These are phyloP conservation scores for Venturia nashicola DNA, from an alignment of 2,329 filamentous ascomycete species.

Conservation along the genomic window DNA sequence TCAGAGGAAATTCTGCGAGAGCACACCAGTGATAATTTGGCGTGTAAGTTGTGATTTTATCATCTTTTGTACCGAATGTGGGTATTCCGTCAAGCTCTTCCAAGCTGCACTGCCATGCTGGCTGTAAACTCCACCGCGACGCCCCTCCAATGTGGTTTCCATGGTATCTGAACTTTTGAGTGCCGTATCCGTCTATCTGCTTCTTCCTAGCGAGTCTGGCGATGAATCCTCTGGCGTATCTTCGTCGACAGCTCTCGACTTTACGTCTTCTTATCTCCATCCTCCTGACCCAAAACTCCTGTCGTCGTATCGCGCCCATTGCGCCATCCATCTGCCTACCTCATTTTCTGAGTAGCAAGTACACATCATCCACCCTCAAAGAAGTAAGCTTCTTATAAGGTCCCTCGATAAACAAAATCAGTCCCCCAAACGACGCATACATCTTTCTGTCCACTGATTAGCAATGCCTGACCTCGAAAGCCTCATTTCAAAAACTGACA, in stretches of 20 bases:
- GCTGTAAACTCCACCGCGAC: not conserved
- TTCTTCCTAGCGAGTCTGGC: too few relatives aligned
- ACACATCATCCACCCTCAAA: constrained; percentile 83
- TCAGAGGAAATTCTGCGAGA: not conserved
- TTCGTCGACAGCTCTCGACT: not conserved
- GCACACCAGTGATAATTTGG: not conserved
- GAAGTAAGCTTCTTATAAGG: constrained; percentile 93
- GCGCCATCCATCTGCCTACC: not conserved
- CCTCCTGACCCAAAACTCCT: not conserved
- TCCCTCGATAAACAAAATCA: constrained; percentile 82
- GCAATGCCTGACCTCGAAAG: not conserved
- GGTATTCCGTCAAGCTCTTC: not conserved
- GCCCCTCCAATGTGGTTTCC: not conserved
- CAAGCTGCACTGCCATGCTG: not conserved
- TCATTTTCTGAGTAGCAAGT: constrained; percentile 85
- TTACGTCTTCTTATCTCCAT: not conserved
- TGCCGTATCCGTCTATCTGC: not conserved
- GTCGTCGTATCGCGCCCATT: not conserved
- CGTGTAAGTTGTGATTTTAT: not conserved
- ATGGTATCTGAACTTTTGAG: not conserved
- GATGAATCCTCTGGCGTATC: not conserved
- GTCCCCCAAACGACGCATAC: constrained; percentile 85
- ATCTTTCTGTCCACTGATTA: constrained; percentile 54
- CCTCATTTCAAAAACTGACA: not conserved
- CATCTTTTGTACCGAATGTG: not conserved